Evolutionary conservation across 2,329 filamentous ascomycete genomes (phyloP).

Genomic region (Hymenoscyphus albidus): DNA sequence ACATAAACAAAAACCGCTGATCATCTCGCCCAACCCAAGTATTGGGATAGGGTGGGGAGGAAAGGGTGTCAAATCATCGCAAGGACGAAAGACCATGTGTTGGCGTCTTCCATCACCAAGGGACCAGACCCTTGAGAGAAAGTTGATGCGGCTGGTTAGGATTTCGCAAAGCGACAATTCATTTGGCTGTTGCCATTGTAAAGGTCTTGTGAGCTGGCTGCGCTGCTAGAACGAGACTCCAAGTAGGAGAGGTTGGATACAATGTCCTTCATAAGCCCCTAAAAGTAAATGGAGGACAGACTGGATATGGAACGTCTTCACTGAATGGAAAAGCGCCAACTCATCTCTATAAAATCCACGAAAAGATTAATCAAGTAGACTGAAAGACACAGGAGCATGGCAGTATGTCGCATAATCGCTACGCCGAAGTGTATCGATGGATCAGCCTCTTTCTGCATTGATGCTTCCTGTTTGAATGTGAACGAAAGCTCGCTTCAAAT

Average conservation of each 20-base stretch:
- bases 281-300: slow-evolving; percentile 31
- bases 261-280: slow-evolving; percentile 35
- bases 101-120: slow-evolving; percentile 35
- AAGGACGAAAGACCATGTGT: slow-evolving; percentile 29
- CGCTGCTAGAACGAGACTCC: slow-evolving; percentile 30
- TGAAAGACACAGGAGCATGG: slow-evolving; percentile 31
- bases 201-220: slow-evolving; percentile 44
- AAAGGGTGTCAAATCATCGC: slow-evolving; percentile 26
- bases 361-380: slow-evolving; percentile 15
- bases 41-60: slow-evolving; percentile 32
- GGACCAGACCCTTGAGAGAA: slow-evolving; percentile 45
- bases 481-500: slow-evolving; percentile 51
- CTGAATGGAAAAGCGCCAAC: slow-evolving; percentile 27
- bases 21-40: slow-evolving; percentile 51
- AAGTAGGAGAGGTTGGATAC: slow-evolving; percentile 42
- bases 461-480: slow-evolving; percentile 40
- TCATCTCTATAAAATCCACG: slow-evolving; percentile 28
- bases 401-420: slow-evolving; percentile 30
- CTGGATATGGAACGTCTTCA: slow-evolving; percentile 47
- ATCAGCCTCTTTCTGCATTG: slow-evolving; percentile 19
- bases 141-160: slow-evolving; percentile 65
- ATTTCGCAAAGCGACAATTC: slow-evolving; percentile 44
- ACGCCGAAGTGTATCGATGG: slow-evolving; percentile 21
- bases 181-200: slow-evolving; percentile 50
- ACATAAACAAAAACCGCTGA: slow-evolving; percentile 91